These are phyloP conservation scores for Corylus avellana DNA, from an alignment of 306 rosid genomes.

Conservation along the genomic window DNA sequence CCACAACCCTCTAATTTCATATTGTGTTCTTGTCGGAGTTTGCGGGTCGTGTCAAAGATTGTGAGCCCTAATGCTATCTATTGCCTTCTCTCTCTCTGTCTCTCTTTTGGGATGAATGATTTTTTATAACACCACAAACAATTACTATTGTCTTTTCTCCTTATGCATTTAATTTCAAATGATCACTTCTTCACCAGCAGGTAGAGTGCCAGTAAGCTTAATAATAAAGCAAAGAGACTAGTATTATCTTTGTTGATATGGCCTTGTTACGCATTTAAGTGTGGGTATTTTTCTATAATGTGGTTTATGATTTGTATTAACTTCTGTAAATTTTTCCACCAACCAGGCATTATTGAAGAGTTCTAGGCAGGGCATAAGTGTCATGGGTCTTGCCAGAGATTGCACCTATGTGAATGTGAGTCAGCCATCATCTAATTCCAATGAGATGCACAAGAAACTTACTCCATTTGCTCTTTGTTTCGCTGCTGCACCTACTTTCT, in stretches of 20 bases:
- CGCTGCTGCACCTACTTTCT: conserved; percentile 83
- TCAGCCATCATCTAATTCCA: conserved; percentile 36
- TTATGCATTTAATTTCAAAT: neutral
- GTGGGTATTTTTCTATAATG: conserved; percentile 12
- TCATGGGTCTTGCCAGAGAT: conserved; percentile 57
- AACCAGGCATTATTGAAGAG: conserved; percentile 56
- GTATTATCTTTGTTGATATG: neutral
- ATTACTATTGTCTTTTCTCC: neutral
- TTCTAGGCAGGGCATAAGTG: conserved; percentile 52
- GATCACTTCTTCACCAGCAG: too few species aligned
- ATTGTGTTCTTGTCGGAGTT: too few species aligned
- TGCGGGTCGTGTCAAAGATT: too few species aligned
- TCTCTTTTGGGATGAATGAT: too few species aligned
- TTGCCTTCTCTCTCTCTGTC: neutral
- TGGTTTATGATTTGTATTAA: conserved; percentile 33
- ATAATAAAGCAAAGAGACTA: too few species aligned
- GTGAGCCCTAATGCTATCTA: neutral
- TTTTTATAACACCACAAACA: too few species aligned
- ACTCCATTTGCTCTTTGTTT: conserved; percentile 75
- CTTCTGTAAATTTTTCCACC: conserved; percentile 26
- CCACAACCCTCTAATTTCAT: too few species aligned
- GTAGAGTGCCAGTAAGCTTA: too few species aligned
- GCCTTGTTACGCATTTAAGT: conserved; percentile 19
- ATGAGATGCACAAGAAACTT: conserved; percentile 44
- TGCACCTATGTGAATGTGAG: conserved; percentile 42